Evolutionary conservation across 768 basidiomycete species (phyloP).

Genomic region (Coprinopsis marcescibilis): DNA sequence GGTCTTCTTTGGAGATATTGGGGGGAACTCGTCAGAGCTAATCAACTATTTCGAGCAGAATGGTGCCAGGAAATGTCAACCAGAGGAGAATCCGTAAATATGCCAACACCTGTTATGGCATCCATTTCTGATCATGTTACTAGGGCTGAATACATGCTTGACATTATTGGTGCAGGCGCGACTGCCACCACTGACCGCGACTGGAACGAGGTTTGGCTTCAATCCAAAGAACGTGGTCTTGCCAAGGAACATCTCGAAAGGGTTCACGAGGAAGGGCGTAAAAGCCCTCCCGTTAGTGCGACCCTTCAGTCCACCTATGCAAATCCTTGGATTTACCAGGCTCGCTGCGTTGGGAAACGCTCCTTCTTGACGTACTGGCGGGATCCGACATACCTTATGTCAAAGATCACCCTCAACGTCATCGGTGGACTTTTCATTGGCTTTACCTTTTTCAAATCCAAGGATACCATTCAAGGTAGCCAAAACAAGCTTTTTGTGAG

Average conservation of each 20-base stretch:
- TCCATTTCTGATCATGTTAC: conserved; percentile 20
- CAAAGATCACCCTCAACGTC: conserved; percentile 53
- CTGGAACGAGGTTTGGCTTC: conserved; percentile 51
- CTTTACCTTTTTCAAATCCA: conserved; percentile 60
- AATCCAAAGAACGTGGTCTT: conserved; percentile 29
- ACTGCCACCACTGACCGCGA: conserved; percentile 46
- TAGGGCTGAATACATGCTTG: conserved; percentile 60
- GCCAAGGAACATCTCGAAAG: conserved; percentile 33
- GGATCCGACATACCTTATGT: conserved; percentile 54
- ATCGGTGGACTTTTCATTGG: conserved; percentile 50
- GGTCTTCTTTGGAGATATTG: conserved; percentile 72
- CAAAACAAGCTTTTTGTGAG: conserved; percentile 65
- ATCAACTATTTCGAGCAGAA: conserved; percentile 74
- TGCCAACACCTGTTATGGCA: neutral
- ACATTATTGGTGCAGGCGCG: conserved; percentile 70
- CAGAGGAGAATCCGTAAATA: conserved; percentile 68
- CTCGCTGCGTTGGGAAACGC: conserved; percentile 35
- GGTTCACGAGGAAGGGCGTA: conserved; percentile 49
- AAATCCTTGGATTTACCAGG: conserved; percentile 48
- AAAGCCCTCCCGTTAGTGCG: conserved; percentile 31
- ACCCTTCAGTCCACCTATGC: conserved; percentile 42
- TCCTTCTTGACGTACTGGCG: conserved; percentile 46
- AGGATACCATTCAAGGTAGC: conserved; percentile 46
- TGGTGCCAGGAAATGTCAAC: conserved; percentile 56
- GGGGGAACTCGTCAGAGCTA: conserved; percentile 51